Conservation (phyloP, 2,329 filamentous ascomycete species). For the Aspergillus fumigatus region DNA sequence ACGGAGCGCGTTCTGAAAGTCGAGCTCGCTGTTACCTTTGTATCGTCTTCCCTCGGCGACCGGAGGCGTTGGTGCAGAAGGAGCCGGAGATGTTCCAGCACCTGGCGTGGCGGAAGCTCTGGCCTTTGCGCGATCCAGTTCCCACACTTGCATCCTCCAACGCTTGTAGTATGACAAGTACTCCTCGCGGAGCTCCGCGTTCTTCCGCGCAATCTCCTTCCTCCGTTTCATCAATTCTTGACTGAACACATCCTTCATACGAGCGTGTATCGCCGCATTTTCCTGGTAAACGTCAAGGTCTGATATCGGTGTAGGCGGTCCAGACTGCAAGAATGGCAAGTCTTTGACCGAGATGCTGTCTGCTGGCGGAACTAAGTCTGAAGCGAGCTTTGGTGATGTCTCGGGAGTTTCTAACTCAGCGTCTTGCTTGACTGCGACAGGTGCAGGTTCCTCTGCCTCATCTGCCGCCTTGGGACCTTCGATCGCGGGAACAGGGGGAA, state of each 20-base stretch:
- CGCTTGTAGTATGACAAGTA: conserved; percentile 41
- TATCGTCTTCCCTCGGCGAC: conserved; percentile 39
- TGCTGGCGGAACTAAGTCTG: conserved; percentile 13
- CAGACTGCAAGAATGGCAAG: conserved; percentile 43
- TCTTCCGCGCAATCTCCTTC: conserved; percentile 36
- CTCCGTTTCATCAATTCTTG: conserved; percentile 35
- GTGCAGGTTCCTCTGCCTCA: conserved; percentile 1
- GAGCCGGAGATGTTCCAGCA: conserved; percentile 32
- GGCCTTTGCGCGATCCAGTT: conserved; percentile 40
- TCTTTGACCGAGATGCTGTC: conserved; percentile 37
- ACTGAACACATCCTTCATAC: conserved; percentile 36
- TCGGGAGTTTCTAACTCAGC: conserved; percentile 12
- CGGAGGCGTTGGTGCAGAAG: conserved; percentile 29
- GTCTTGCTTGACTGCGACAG: conserved; percentile 12
- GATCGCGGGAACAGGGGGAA: conserved; percentile 2
- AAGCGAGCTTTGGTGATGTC: conserved; percentile 7
- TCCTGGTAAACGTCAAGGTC: conserved; percentile 44
- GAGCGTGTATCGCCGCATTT: conserved; percentile 34
- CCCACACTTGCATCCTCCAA: conserved; percentile 42
- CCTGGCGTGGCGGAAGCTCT: conserved; percentile 35
- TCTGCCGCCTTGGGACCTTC: conserved; percentile 2
- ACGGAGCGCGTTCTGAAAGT: conserved; percentile 45
- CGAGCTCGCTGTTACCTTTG: conserved; percentile 47
- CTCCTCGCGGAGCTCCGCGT: conserved; percentile 36
- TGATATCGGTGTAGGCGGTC: conserved; percentile 41